Conservation (phyloP, 2,329 filamentous ascomycete species). For the Alternaria ventricosa region DNA sequence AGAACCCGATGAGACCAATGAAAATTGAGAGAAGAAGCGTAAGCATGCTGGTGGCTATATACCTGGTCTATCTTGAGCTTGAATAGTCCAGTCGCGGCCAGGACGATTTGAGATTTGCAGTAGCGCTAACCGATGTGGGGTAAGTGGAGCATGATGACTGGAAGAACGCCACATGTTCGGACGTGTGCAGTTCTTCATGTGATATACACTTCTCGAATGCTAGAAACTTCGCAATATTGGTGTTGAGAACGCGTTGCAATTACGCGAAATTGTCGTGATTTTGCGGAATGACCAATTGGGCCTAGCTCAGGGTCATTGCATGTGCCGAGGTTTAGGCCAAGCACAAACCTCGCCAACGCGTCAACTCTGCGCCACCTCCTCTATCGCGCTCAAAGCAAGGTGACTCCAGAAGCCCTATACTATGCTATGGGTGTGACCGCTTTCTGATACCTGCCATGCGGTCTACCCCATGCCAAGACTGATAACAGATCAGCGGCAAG, state of each 20-base stretch:
- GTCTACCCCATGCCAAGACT: background rate
- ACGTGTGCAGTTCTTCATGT: background rate
- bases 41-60: slow-evolving; percentile 19
- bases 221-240: background rate
- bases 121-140: background rate
- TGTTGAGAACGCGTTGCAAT: background rate
- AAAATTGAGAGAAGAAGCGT: slow-evolving; percentile 30
- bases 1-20: slow-evolving; percentile 34
- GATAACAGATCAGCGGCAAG: background rate
- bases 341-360: background rate
- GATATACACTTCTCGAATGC: background rate
- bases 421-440: background rate
- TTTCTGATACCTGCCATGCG: background rate
- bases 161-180: background rate
- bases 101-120: background rate
- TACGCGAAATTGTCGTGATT: background rate
- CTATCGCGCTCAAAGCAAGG: background rate
- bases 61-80: background rate
- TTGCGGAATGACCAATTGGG: background rate
- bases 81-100: background rate
- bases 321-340: background rate
- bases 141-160: background rate
- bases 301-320: background rate
- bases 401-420: background rate
- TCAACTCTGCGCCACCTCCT: background rate